Conservation (phyloP, 2,329 filamentous ascomycete species). For the Monilinia laxa region DNA sequence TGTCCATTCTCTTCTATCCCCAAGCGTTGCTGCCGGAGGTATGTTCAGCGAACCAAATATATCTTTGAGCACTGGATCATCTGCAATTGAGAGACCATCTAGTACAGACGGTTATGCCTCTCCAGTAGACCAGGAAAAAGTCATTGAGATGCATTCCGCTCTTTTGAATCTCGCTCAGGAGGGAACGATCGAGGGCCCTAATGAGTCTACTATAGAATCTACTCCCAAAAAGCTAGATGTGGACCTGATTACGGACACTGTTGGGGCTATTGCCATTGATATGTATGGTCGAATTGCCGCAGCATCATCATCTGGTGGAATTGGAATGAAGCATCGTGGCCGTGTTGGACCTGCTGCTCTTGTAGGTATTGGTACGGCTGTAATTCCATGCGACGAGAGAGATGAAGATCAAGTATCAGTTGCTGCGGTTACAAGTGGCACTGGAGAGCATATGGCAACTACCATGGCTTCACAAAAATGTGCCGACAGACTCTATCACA, state of each 20-base stretch:
- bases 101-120: conserved; percentile 36
- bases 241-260: conserved; percentile 80
- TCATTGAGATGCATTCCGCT: conserved; percentile 17
- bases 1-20: conserved; percentile 36
- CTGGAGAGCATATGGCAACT: conserved; percentile 96
- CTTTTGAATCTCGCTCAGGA: conserved; percentile 30
- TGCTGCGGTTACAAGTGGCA: conserved; percentile 87
- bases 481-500: conserved; percentile 79
- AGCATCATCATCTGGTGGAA: conserved; percentile 93
- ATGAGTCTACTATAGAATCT: conserved; percentile 22
- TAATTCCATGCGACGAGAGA: conserved; percentile 72
- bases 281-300: conserved; percentile 83
- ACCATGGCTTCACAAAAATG: conserved; percentile 87
- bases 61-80: conserved; percentile 25
- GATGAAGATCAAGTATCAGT: conserved; percentile 71
- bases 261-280: conserved; percentile 93
- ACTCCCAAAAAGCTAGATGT: conserved; percentile 41
- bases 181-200: conserved; percentile 31
- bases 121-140: conserved; percentile 24
- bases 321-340: conserved; percentile 96
- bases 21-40: conserved; percentile 27
- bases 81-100: conserved; percentile 21
- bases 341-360: conserved; percentile 90
- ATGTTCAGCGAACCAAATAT: conserved; percentile 29
- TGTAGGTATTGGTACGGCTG: conserved; percentile 85